Base-by-base conservation (phyloP, 2,329 filamentous ascomycete species). In the Cucurbitaria berberidis region DNA sequence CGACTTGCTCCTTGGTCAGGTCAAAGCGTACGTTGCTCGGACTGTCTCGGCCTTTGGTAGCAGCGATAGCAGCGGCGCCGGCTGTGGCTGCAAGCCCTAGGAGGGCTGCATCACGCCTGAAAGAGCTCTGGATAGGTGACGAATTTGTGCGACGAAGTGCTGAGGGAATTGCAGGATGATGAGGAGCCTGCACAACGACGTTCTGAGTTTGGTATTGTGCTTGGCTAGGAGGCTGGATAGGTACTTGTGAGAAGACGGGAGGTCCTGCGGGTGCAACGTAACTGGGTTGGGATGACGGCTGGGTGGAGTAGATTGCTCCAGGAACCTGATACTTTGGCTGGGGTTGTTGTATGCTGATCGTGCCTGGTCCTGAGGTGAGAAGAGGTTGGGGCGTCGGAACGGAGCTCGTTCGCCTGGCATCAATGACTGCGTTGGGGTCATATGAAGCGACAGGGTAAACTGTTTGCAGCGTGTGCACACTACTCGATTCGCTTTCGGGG, bases 271-370 rank as follows among this genome's bases (percentile, higher is more conserved):
- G 77, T 19, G 75, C 74, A 35, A 62, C 68, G 55, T 81, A 80
- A 5, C 71, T 67, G 35, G 76, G 52, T 24, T 75, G 74, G 15
- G 73, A 63, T 10, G 74, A 68, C 11, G 73, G 69, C 54, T 80
- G 78, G 4, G 75, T 75, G 18, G 76, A 82, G 63, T 91, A 90
- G 1, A 93, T 82, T 16, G 84, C 84, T 56, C 84, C 83, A 32
- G 87, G 87, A 2, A 96, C 86, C 0, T 90, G 90, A 2, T 84
- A 81, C 53, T 90, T 83, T 2, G 93, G 93, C 63, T 92, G 88
- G 2, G 93, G 93, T 64, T 96, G 91, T 70, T 95, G 89, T n/a
- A 97, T 80, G 10, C 87, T 86, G 27, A 91, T 82, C 0, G 85
- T 80, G 79, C 66, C 71, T 8, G 69, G 68, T 29, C 67, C 64